Percentiles rank a stretch among this genome's conserved stretches.
phyloP scores from a whole-genome alignment of 495 filamentous ascomycete species.

The Filosporella fistucella region DNA sequence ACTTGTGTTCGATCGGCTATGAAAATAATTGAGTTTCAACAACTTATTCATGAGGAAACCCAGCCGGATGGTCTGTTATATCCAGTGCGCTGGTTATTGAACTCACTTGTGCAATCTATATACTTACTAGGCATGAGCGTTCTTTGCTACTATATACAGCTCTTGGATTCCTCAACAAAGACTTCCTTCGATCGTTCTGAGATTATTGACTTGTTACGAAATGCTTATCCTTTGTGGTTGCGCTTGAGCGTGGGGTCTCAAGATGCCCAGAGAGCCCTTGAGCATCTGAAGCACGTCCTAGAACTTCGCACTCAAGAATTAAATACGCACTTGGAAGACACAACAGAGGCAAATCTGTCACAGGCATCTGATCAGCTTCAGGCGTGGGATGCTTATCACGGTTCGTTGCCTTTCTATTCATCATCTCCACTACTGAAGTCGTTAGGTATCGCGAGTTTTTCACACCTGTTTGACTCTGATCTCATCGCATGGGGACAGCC shows the following conservation, averaged over 20 bases:
- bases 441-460: background rate
- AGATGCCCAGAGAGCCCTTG: slow-evolving; percentile 4
- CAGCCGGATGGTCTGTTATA: slow-evolving; percentile 15
- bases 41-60: slow-evolving; percentile 37
- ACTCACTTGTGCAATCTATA: slow-evolving; percentile 14
- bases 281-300: slow-evolving; percentile 7
- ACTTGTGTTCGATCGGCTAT: slow-evolving; percentile 27
- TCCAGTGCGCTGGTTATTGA: slow-evolving; percentile 19
- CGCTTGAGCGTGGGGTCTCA: slow-evolving; percentile 10
- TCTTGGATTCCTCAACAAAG: slow-evolving; percentile 8
- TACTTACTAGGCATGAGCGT: slow-evolving; percentile 24
- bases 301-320: slow-evolving; percentile 3
- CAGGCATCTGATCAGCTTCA: background rate
- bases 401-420: background rate
- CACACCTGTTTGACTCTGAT: background rate
- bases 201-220: slow-evolving; percentile 17
- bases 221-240: slow-evolving; percentile 21
- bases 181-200: slow-evolving; percentile 9
- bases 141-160: slow-evolving; percentile 23
- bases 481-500: background rate
- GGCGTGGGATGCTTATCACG: slow-evolving; percentile 6
- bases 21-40: slow-evolving; percentile 31
- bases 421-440: background rate
- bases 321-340: background rate
- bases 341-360: background rate